Conservation (phyloP, 2,329 filamentous ascomycete species). For the Claviceps pazoutovae region DNA sequence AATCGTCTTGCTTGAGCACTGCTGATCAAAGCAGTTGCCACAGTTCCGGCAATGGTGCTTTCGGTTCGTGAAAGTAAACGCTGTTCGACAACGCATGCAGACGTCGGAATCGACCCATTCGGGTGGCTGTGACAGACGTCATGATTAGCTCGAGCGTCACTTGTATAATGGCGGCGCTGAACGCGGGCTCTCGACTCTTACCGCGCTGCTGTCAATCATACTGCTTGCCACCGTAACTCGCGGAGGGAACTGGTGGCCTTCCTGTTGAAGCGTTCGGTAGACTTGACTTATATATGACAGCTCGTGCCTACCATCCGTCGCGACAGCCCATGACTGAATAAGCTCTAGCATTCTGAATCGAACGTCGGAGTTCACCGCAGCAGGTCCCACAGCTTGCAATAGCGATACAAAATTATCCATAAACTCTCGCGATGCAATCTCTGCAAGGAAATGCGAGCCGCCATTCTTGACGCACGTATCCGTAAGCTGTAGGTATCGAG, state of each 20-base stretch:
- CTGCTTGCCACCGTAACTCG: constrained; percentile 78
- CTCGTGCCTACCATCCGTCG: constrained; percentile 72
- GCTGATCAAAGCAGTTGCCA: constrained; percentile 91
- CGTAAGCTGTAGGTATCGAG: constrained; percentile 52
- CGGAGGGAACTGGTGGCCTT: constrained; percentile 83
- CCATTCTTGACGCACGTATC: constrained; percentile 99
- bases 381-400: constrained; percentile 62
- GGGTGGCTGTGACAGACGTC: constrained; percentile 48
- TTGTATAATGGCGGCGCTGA: not conserved
- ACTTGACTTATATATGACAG: constrained; percentile 78
- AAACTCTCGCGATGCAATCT: constrained; percentile 93
- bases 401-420: constrained; percentile 94
- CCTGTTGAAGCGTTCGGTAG: constrained; percentile 66
- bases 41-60: constrained; percentile 98
- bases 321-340: constrained; percentile 85
- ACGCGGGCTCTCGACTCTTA: constrained; percentile 24
- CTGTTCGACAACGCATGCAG: constrained; percentile 91
- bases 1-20: constrained; percentile 80
- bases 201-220: constrained; percentile 94
- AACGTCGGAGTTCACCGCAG: constrained; percentile 71
- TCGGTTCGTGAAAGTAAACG: constrained; percentile 94
- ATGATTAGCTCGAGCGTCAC: not conserved
- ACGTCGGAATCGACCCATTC: constrained; percentile 98
- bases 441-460: constrained; percentile 82
- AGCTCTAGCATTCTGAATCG: constrained; percentile 83